Percentiles rank a stretch among this genome's conserved stretches.
These are phyloP conservation scores for Trypanosoma conorhini DNA, from an alignment of 208 protist species.

Conservation along the genomic window DNA sequence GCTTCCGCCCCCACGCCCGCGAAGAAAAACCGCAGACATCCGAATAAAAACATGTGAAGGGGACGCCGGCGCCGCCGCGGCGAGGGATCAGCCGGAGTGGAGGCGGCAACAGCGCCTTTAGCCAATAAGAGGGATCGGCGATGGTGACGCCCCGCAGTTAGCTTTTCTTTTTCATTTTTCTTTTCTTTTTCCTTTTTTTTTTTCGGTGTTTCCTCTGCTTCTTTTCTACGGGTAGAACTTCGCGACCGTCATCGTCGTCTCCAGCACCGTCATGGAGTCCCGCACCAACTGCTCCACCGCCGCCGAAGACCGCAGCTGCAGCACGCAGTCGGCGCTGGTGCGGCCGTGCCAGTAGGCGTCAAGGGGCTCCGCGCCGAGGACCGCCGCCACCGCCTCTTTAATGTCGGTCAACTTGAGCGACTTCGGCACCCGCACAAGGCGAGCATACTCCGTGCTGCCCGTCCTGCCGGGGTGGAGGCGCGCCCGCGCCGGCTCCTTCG, in stretches of 20 bases:
- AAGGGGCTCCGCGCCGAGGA: conserved; percentile 26
- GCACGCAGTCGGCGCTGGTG: conserved; percentile 53
- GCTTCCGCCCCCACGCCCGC: too few species aligned
- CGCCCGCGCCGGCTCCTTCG: conserved; percentile 5
- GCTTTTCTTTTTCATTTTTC: not conserved
- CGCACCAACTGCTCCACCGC: conserved; percentile 31
- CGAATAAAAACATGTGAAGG: not conserved
- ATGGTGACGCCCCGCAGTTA: not conserved
- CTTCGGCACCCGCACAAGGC: conserved; percentile 61
- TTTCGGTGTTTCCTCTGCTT: not conserved
- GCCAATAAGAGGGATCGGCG: not conserved
- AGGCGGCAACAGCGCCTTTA: too few species aligned
- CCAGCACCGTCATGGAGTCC: conserved; percentile 36
- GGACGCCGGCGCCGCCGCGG: too few species aligned
- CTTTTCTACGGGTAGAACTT: conserved; percentile 23
- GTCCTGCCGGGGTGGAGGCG: conserved; percentile 15
- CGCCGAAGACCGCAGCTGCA: conserved; percentile 36
- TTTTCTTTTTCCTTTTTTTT: conserved; percentile 16
- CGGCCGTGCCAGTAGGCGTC: conserved; percentile 77
- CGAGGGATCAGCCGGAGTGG: too few species aligned
- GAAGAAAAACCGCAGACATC: not conserved
- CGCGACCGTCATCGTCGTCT: conserved; percentile 19
- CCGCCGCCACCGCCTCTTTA: conserved; percentile 34
- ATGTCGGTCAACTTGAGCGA: conserved; percentile 65
- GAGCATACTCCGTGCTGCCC: conserved; percentile 38